These are phyloP conservation scores for Neonectria coccinea DNA, from an alignment of 2,329 filamentous ascomycete genomes.

Conservation along the genomic window DNA sequence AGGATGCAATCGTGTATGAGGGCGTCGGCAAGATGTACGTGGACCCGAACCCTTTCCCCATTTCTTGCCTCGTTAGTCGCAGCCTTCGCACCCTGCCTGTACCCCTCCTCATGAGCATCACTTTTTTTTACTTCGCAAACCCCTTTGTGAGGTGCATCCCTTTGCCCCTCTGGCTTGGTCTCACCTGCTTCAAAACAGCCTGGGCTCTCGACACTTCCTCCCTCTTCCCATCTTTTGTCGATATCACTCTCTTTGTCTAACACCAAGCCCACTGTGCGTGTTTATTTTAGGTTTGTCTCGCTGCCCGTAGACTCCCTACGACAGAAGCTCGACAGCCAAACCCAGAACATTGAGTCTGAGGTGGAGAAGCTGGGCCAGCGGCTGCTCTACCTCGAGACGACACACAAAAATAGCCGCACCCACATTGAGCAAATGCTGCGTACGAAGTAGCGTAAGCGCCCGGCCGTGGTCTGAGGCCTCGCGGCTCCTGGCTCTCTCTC, in stretches of 20 bases:
- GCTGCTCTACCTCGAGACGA: slow-evolving; percentile 92
- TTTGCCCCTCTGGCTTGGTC: neutral
- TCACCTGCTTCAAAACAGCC: neutral
- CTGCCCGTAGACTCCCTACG: slow-evolving; percentile 79
- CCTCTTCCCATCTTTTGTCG: neutral
- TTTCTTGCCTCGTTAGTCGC: neutral
- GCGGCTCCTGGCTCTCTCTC: neutral
- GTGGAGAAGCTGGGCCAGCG: slow-evolving; percentile 87
- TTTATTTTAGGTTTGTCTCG: slow-evolving; percentile 80
- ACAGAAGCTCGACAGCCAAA: slow-evolving; percentile 80
- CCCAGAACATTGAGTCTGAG: slow-evolving; percentile 79
- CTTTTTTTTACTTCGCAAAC: neutral
- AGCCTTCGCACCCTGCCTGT: neutral
- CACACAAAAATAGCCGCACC: slow-evolving; percentile 91
- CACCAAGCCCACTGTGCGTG: slow-evolving; percentile 17
- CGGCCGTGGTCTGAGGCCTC: neutral
- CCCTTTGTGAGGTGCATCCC: neutral
- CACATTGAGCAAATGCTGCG: slow-evolving; percentile 89
- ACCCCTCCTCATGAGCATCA: too few relatives aligned
- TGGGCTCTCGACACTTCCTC: neutral
- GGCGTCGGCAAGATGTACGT: slow-evolving; percentile 96
- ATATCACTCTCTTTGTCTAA: slow-evolving; percentile 10
- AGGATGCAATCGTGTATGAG: slow-evolving; percentile 87
- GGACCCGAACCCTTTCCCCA: neutral
- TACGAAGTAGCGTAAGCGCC: slow-evolving; percentile 55